Conservation (phyloP, 176 grass and related monocot genomes). For the Aegilops longissima region DNA sequence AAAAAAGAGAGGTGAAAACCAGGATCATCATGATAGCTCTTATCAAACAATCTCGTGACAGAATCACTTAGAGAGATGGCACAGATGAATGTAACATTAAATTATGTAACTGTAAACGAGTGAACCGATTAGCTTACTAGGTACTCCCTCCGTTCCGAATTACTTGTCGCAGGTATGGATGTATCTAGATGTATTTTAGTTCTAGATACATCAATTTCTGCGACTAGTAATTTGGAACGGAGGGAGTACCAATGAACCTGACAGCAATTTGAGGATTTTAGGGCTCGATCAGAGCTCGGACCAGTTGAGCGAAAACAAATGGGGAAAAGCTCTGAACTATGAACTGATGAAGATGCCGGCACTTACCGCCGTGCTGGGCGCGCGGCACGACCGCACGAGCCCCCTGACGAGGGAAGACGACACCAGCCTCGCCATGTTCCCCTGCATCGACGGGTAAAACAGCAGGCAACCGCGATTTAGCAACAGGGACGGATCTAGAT, state of each 20-base stretch:
- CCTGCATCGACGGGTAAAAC: slow-evolving; percentile 19
- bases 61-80: not conserved
- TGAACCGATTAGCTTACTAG: not conserved
- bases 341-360: not conserved
- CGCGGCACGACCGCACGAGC: slow-evolving; percentile 38
- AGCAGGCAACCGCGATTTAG: not conserved
- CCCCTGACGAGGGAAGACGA: slow-evolving; percentile 38
- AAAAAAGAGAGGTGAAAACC: not conserved
- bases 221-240: too few species aligned
- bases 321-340: not conserved
- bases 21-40: not conserved
- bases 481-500: not conserved
- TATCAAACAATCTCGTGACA: not conserved
- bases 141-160: too few species aligned
- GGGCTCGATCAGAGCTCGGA: not conserved
- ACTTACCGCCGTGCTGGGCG: slow-evolving; percentile 32
- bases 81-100: not conserved
- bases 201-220: too few species aligned
- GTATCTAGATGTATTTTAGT: too few species aligned
- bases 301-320: not conserved
- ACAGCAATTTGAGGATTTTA: not conserved
- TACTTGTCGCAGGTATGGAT: too few species aligned
- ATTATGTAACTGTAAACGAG: not conserved
- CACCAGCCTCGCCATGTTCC: slow-evolving; percentile 42
- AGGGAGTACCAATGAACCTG: not conserved